These are phyloP conservation scores for Discostella stelligeroides DNA, from an alignment of 108 stramenopile genomes.

Conservation along the genomic window DNA sequence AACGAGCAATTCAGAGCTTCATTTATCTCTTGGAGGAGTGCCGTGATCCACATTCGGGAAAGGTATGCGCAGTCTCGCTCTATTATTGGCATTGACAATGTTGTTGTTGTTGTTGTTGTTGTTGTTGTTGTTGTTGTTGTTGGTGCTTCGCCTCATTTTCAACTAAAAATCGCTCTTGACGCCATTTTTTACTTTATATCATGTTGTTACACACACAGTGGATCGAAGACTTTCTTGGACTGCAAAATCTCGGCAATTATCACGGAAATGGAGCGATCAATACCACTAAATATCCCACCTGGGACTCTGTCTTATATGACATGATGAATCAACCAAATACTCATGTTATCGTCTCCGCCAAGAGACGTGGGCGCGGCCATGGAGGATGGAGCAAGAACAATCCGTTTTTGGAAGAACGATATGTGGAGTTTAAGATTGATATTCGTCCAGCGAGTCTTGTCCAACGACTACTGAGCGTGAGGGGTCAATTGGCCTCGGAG, in stretches of 20 bases:
- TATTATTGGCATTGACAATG: too few species aligned
- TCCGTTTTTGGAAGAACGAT: constrained; percentile 67
- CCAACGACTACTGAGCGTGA: constrained; percentile 68
- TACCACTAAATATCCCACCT: constrained; percentile 56
- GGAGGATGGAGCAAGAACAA: constrained; percentile 67
- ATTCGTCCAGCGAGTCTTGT: constrained; percentile 73
- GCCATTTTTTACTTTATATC: too few species aligned
- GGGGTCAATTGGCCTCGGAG: constrained; percentile 77
- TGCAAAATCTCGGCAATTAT: constrained; percentile 57
- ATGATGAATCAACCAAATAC: constrained; percentile 58
- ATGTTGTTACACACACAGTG: constrained; percentile 11
- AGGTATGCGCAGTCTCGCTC: too few species aligned
- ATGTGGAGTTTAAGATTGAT: constrained; percentile 69
- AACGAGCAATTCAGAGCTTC: constrained; percentile 83
- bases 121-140: too few species aligned
- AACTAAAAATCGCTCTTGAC: too few species aligned
- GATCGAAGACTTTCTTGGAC: constrained; percentile 47
- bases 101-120: too few species aligned
- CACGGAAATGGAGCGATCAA: constrained; percentile 86
- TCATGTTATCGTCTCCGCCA: constrained; percentile 58
- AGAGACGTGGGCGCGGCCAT: constrained; percentile 49
- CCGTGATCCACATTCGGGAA: constrained; percentile 78
- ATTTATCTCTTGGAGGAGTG: constrained; percentile 66
- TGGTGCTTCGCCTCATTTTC: too few species aligned
- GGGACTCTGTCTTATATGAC: constrained; percentile 72